Conservation (phyloP, 2,329 filamentous ascomycete species). For the Colletotrichum sp. region DNA sequence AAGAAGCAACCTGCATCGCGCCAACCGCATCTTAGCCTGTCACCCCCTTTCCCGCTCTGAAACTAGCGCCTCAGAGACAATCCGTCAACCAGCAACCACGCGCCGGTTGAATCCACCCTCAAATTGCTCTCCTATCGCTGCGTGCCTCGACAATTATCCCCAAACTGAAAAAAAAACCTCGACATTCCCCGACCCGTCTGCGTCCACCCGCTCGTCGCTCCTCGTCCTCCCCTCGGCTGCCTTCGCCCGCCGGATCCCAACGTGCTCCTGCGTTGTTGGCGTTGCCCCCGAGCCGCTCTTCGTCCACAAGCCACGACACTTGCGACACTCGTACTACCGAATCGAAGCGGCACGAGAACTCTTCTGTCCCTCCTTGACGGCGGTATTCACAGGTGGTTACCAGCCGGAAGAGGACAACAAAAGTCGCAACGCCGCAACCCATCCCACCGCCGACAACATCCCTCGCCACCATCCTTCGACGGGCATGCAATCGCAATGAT, state of each 20-base stretch:
- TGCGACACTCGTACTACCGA: background rate
- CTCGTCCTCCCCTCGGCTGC: background rate
- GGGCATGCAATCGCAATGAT: slow-evolving; percentile 20
- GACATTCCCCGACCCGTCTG: background rate
- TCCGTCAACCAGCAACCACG: background rate
- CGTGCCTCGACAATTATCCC: background rate
- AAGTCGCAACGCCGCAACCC: background rate
- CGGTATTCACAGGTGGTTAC: background rate
- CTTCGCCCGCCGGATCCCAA: background rate
- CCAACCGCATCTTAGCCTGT: background rate
- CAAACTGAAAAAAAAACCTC: background rate
- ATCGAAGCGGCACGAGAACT: background rate
- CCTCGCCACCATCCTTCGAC: background rate
- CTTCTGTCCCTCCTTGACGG: background rate
- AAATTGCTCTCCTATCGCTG: background rate
- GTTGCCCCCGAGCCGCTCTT: background rate
- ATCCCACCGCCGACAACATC: background rate
- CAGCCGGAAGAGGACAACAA: background rate
- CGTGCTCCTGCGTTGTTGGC: background rate
- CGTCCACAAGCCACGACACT: background rate
- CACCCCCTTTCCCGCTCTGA: background rate
- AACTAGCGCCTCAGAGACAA: background rate
- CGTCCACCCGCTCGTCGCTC: background rate
- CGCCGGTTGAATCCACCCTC: background rate
- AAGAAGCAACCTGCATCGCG: background rate